These are phyloP conservation scores for Clathrospora elynae DNA, from an alignment of 2,329 filamentous ascomycete genomes.

Conservation along the genomic window DNA sequence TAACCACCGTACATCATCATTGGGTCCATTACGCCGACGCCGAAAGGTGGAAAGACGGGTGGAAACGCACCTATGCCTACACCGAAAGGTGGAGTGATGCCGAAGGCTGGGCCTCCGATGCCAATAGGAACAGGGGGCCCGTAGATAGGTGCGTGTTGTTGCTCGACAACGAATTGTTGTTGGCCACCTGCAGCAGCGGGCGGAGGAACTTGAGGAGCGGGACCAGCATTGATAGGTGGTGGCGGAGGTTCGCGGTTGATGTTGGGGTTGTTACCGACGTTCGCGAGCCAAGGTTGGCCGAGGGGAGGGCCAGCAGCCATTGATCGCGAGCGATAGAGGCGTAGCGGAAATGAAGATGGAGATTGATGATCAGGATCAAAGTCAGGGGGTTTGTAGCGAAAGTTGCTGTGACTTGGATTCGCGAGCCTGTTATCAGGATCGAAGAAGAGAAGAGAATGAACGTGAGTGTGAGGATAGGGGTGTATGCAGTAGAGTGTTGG, in stretches of 20 bases:
- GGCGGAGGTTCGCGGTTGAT: slow-evolving; percentile 43
- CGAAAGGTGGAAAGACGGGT: slow-evolving; percentile 17
- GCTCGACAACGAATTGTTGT: slow-evolving; percentile 25
- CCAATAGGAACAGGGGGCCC: slow-evolving; percentile 28
- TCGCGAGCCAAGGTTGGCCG: slow-evolving; percentile 34
- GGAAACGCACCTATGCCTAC: slow-evolving; percentile 35
- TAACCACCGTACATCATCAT: slow-evolving; percentile 22
- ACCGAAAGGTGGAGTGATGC: slow-evolving; percentile 23
- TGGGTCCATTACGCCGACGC: slow-evolving; percentile 28
- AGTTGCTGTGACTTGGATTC: neutral
- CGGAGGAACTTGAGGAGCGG: slow-evolving; percentile 14
- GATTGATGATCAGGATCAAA: neutral
- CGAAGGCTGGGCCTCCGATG: slow-evolving; percentile 23
- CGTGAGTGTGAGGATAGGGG: neutral
- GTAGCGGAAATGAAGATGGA: neutral
- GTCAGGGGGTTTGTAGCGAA: neutral
- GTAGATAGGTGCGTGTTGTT: slow-evolving; percentile 33
- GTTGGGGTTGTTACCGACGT: slow-evolving; percentile 44
- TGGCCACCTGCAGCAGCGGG: slow-evolving; percentile 4
- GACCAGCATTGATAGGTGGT: slow-evolving; percentile 28
- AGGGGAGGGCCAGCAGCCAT: slow-evolving; percentile 40
- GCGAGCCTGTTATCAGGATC: neutral
- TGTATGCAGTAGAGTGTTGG: neutral
- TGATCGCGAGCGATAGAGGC: neutral
- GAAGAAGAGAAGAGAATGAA: neutral